Evolutionary conservation across 805 yeast genomes (phyloP), one percentile per base, ranked within the genome.

Genomic region (Candida ficus): DNA sequence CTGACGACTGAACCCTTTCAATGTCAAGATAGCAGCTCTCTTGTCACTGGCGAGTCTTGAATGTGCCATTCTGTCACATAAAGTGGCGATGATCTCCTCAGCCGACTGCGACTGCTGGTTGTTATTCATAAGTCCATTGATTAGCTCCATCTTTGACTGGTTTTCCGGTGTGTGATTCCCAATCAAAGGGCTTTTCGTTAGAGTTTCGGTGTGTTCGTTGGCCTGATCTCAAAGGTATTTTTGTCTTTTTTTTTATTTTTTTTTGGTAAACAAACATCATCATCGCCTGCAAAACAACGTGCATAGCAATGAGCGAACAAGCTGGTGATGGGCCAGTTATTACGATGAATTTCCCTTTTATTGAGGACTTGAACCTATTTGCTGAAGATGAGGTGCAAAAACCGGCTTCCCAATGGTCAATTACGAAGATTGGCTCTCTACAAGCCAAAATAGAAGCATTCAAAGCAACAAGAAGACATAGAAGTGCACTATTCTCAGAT

Each of bases 1-100:
- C 52, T 88, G 87, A 41, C 97, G 71, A 44, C 95, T 78, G 58
- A 88, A 89, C 31, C 95, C 85, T 57, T 91, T 90, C 47, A 93
- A 67, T 0, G 95, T 91, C 28, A 91, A 69, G 4, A 91, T 85
- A 0, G 98, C 98, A 2, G 96, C 91, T 39, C 95, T 68, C 46
- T 97, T 71, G 62, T 93, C 99, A 22, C 84, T 78, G 3, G 93
- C 71, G 46, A 85, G 62, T 0, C 83, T 82, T 4, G 97, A 81
- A 63, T 93, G 88, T 33, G 80, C 76, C 41, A 91, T 73, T 31
- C 98, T 70, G 57, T 95, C 96, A 50, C 96, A 86, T 33, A 93
- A 68, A 5, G 93, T 87, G 6, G 91, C 78, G 44, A 93, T 91
- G 12, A 95, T 83, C 55, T 86, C 95, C 51, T 82, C 87, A 4